Percentiles rank a stretch among this genome's conserved stretches.
Conservation (phyloP, 352 stramenopile species). For the Phytophthora citricola region DNA sequence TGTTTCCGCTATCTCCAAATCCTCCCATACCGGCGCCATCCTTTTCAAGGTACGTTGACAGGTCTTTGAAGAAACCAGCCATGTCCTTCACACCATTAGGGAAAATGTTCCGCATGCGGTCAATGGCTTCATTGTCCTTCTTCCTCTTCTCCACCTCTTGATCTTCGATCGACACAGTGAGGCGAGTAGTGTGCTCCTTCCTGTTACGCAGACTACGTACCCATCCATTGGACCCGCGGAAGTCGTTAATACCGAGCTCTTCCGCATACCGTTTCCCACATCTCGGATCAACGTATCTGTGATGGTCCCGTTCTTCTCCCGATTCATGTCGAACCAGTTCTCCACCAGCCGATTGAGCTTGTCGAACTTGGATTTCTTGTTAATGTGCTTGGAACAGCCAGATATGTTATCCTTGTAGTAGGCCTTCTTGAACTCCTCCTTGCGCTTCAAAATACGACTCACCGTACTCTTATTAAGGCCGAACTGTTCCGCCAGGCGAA, state of each 20-base stretch:
- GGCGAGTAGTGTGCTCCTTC: constrained; percentile 69
- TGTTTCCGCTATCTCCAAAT: constrained; percentile 33
- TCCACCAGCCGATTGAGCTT: constrained; percentile 83
- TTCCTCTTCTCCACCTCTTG: constrained; percentile 66
- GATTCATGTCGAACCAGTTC: constrained; percentile 86
- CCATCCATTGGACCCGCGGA: constrained; percentile 83
- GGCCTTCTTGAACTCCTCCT: constrained; percentile 88
- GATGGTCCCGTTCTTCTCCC: constrained; percentile 72
- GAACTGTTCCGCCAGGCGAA: constrained; percentile 76
- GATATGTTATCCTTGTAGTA: constrained; percentile 90
- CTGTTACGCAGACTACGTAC: constrained; percentile 81
- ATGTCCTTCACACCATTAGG: constrained; percentile 80
- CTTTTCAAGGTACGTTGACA: constrained; percentile 77
- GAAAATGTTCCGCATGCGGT: constrained; percentile 73
- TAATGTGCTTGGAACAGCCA: constrained; percentile 85
- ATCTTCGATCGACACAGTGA: constrained; percentile 57
- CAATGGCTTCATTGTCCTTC: constrained; percentile 76
- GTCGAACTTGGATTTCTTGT: constrained; percentile 90
- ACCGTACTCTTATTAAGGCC: constrained; percentile 86
- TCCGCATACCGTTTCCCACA: constrained; percentile 74
- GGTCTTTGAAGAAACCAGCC: constrained; percentile 75
- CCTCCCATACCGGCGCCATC: constrained; percentile 36
- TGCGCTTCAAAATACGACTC: constrained; percentile 86
- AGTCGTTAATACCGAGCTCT: constrained; percentile 77
- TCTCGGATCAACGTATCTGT: constrained; percentile 81